phyloP scores from a whole-genome alignment of 1,284 basidiomycete genomes.

The Irpex lacteus region DNA sequence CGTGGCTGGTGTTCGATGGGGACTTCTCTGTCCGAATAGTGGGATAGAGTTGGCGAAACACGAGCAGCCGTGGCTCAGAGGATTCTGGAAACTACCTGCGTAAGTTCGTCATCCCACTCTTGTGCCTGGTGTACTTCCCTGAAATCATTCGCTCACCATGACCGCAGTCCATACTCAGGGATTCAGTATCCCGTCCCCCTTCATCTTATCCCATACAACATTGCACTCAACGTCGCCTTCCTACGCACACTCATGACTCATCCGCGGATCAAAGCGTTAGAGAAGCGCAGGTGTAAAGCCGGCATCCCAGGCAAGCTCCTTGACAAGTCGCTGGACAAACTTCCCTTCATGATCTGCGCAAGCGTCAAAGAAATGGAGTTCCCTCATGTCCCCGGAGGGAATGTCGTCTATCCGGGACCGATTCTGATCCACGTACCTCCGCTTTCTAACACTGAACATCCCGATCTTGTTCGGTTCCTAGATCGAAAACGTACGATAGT shows the following conservation, averaged over 20 bases:
- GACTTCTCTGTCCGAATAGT: slow-evolving; percentile 15
- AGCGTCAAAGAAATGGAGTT: slow-evolving; percentile 16
- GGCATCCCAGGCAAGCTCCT: slow-evolving; percentile 13
- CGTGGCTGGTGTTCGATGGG: slow-evolving; percentile 8
- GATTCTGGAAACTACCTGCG: slow-evolving; percentile 16
- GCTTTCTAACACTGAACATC: slow-evolving; percentile 5
- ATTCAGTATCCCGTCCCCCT: slow-evolving; percentile 14
- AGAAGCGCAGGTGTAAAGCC: slow-evolving; percentile 8
- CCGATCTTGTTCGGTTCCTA: slow-evolving; percentile 13
- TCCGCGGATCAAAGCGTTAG: slow-evolving; percentile 11
- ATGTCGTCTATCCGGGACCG: slow-evolving; percentile 15
- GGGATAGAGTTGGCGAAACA: slow-evolving; percentile 13
- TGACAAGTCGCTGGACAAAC: slow-evolving; percentile 9
- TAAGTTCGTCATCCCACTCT: slow-evolving; percentile 6
- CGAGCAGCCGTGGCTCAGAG: slow-evolving; percentile 12
- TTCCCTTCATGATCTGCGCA: slow-evolving; percentile 16
- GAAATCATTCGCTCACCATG: background rate
- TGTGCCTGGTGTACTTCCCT: too few relatives aligned
- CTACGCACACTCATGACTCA: slow-evolving; percentile 8
- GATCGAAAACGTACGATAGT: slow-evolving; percentile 12
- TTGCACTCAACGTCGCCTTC: slow-evolving; percentile 11
- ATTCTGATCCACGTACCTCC: slow-evolving; percentile 10
- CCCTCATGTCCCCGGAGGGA: slow-evolving; percentile 11
- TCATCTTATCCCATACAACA: slow-evolving; percentile 14
- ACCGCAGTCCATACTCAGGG: slow-evolving; percentile 10